Base-by-base conservation (phyloP, 2,329 filamentous ascomycete genomes). In the Neonectria ditissima region DNA sequence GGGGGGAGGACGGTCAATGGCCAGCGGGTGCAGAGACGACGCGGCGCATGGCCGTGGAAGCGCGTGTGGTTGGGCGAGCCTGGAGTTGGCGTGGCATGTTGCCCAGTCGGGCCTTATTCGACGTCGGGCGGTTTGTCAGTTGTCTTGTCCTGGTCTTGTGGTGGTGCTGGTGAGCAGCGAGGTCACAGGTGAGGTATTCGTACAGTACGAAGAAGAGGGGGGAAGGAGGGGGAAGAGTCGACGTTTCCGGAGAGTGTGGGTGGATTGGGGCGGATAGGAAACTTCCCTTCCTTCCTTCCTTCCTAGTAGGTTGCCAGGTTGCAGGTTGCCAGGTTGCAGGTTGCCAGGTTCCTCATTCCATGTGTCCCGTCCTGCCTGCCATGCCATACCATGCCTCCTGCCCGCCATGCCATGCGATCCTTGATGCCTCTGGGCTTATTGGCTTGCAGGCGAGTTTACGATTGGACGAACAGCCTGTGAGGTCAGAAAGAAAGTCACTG, bases 21-120 rank as follows among this genome's bases (percentile, higher is more conserved):
- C 59, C 52, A 14, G 5, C 14, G n/a, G 34, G 14, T 54, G 52
- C 60, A 47, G 45, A 39, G 45, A 50, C 20, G 61, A 55, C 20
- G 51, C 54, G 55, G 48, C 61, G 52, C 54, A 59, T 62, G 63
- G 41, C 55, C 56, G 55, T 59, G 66, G 61, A 63, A 69, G 66
- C 64, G 64, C 39, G 55, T 60, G 32, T 68, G 61, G 66, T 65
- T 68, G 64, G 64, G 51, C 41, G 51, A 59, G 44, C 34, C 24
- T 32, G 26, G 44, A 59, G 18, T 20, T 5, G 59, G 53, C 59
- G 44, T 64, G 62, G 62, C 53, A 56, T 65, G 62, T 62, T 62
- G 26, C 55, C 22, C 16, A 55, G 50, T 65, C 58, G 54, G 48
- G 57, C 54, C 58, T 56, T 53, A 56, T 61, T 47, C 20, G 53